Evolutionary conservation across 495 filamentous ascomycete species (phyloP).

Genomic region (Daldinia grandis): DNA sequence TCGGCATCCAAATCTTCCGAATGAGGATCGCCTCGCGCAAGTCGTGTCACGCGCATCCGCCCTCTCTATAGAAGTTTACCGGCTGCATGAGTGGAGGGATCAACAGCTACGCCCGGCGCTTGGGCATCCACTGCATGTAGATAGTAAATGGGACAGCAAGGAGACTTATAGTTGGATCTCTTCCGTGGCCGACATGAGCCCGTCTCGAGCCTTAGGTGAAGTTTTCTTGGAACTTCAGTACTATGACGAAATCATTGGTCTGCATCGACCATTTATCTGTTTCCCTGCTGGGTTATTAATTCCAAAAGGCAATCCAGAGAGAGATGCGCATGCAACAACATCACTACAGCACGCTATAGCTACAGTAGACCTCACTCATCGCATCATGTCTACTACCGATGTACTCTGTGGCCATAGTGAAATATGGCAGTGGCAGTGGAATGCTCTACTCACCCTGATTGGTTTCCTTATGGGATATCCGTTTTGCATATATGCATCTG

Average conservation of each 20-base stretch:
- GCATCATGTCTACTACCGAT: conserved; percentile 38
- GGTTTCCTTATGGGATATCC: conserved; percentile 46
- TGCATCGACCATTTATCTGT: conserved; percentile 35
- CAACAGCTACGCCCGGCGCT: conserved; percentile 17
- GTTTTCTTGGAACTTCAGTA: conserved; percentile 41
- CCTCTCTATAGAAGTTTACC: conserved; percentile 4
- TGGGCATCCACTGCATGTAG: conserved; percentile 17
- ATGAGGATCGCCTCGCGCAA: conserved; percentile 16
- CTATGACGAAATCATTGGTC: conserved; percentile 45
- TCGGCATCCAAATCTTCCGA: conserved; percentile 5
- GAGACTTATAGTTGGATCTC: conserved; percentile 11
- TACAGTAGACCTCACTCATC: conserved; percentile 33
- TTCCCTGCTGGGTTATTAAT: conserved; percentile 40
- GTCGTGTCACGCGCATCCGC: conserved; percentile 19
- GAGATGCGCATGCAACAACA: conserved; percentile 41
- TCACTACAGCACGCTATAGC: conserved; percentile 44
- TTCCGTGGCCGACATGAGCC: conserved; percentile 17
- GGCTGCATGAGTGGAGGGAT: conserved; percentile 26
- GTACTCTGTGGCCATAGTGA: conserved; percentile 41
- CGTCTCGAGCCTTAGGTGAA: conserved; percentile 23
- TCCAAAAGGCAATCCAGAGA: conserved; percentile 30
- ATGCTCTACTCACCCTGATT: conserved; percentile 48
- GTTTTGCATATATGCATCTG: conserved; percentile 12
- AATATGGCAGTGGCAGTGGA: conserved; percentile 49
- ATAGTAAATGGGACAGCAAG: conserved; percentile 2